phyloP scores from a whole-genome alignment of 1,139 yeast genomes.

The Schwanniomyces etchellsii region DNA sequence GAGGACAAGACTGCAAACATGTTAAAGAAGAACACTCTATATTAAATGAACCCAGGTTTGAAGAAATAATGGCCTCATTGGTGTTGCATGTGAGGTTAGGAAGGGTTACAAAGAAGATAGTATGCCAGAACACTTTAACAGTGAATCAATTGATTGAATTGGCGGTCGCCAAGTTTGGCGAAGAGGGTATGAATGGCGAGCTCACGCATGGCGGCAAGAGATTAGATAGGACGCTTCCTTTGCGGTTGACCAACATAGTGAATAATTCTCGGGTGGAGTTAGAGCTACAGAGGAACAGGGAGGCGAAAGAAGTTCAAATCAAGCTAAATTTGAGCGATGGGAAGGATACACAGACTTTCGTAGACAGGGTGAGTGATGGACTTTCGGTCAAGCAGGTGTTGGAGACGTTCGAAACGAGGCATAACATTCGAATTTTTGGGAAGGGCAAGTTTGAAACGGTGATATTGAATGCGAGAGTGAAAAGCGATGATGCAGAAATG shows the following conservation, averaged over 20 bases:
- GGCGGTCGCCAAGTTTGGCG: conserved; percentile 22
- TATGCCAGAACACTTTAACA: conserved; percentile 18
- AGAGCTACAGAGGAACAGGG: conserved; percentile 11
- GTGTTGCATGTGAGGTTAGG: conserved; percentile 18
- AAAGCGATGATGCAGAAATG: conserved; percentile 2
- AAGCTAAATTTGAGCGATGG: conserved; percentile 16
- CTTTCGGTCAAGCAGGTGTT: conserved; percentile 9
- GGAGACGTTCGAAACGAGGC: conserved; percentile 7
- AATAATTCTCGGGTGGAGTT: conserved; percentile 27
- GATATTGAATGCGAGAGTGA: conserved; percentile 6
- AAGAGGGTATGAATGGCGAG: conserved; percentile 16
- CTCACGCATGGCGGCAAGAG: conserved; percentile 23
- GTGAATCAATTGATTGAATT: conserved; percentile 24
- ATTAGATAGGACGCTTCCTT: conserved; percentile 27
- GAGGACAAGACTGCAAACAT: background rate
- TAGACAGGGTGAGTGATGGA: conserved; percentile 8
- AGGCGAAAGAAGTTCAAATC: conserved; percentile 16
- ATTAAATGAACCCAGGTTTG: no score
- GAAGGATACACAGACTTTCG: conserved; percentile 9
- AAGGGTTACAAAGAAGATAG: conserved; percentile 19
- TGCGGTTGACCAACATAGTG: conserved; percentile 27
- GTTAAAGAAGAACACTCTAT: no score
- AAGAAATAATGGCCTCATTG: conserved; percentile 23
- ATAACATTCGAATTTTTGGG: conserved; percentile 4
- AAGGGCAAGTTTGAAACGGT: conserved; percentile 5